Percentiles rank a stretch among this genome's conserved stretches.
Evolutionary conservation across 2,329 filamentous ascomycete species (phyloP).

Genomic region (Plenodomus biglobosus): DNA sequence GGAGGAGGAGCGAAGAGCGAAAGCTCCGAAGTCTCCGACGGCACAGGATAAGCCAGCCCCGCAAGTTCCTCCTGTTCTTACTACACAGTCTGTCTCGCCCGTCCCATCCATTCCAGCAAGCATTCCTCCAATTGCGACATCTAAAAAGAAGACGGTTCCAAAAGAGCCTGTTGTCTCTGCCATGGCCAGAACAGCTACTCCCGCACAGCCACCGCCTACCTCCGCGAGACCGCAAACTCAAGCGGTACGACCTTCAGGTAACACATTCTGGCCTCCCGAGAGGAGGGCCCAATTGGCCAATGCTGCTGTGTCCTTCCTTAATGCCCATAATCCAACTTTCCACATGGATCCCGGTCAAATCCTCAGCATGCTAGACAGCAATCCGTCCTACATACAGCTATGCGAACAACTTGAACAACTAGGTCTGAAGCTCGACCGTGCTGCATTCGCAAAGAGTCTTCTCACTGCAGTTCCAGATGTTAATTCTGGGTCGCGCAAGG

Average conservation of each 20-base stretch:
- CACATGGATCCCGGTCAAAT: slow-evolving; percentile 47
- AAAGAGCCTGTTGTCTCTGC: slow-evolving; percentile 9
- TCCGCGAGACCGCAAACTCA: slow-evolving; percentile 8
- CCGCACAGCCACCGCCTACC: slow-evolving; percentile 5
- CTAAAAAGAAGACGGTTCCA: slow-evolving; percentile 23
- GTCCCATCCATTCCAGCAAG: slow-evolving; percentile 9
- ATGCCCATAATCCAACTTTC: slow-evolving; percentile 47
- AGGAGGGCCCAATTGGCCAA: slow-evolving; percentile 55
- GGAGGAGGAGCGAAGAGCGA: slow-evolving; percentile 54
- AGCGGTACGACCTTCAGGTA: slow-evolving; percentile 17
- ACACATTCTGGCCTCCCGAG: slow-evolving; percentile 55
- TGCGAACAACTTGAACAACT: slow-evolving; percentile 56
- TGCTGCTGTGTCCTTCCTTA: slow-evolving; percentile 53
- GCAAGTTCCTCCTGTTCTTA: slow-evolving; percentile 16
- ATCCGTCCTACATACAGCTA: slow-evolving; percentile 59
- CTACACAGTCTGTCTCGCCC: not conserved
- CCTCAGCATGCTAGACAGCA: slow-evolving; percentile 52
- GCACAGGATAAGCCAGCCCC: slow-evolving; percentile 25
- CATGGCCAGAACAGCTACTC: not conserved
- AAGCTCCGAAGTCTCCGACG: slow-evolving; percentile 32
- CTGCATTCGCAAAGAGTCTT: slow-evolving; percentile 56
- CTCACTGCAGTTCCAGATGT: slow-evolving; percentile 50
- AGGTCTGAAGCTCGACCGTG: slow-evolving; percentile 55
- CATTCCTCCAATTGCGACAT: slow-evolving; percentile 15
- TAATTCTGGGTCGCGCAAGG: slow-evolving; percentile 31